These are phyloP conservation scores for Durio zibethinus DNA, from an alignment of 345 rosid species.

Conservation along the genomic window DNA sequence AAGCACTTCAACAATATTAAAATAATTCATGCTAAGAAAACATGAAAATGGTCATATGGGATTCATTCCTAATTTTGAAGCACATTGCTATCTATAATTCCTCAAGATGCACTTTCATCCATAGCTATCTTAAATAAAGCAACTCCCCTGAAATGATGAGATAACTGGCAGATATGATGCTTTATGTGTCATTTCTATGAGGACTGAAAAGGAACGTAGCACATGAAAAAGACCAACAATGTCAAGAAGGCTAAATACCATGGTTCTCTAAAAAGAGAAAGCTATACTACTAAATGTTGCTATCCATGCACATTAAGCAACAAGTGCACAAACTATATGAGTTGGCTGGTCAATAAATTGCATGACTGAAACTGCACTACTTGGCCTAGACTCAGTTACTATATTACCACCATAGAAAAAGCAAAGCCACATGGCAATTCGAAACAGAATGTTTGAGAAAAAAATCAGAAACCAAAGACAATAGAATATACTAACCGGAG, in stretches of 20 bases:
- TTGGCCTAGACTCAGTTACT: neutral
- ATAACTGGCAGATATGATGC: neutral
- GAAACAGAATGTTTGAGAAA: conserved; percentile 6
- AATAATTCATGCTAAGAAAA: conserved; percentile 7
- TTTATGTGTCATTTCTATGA: neutral
- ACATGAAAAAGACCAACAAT: neutral
- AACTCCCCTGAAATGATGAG: neutral
- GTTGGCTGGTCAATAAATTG: neutral
- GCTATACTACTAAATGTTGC: neutral
- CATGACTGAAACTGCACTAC: neutral
- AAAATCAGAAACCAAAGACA: conserved; percentile 6
- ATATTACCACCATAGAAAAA: neutral
- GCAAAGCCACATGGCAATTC: neutral
- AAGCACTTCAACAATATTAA: conserved; percentile 7
- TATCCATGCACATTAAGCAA: neutral
- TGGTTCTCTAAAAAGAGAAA: neutral
- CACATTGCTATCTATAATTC: neutral
- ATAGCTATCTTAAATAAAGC: neutral
- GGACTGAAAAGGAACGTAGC: neutral
- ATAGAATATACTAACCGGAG: conserved; percentile 56
- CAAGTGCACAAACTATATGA: neutral
- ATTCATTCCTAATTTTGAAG: conserved; percentile 14
- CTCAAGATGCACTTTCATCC: neutral
- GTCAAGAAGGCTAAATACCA: neutral
- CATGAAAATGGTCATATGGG: neutral